Evolutionary conservation across 225 moss, liverwort and hornwort species (phyloP).

Genomic region (Asterella californica): DNA sequence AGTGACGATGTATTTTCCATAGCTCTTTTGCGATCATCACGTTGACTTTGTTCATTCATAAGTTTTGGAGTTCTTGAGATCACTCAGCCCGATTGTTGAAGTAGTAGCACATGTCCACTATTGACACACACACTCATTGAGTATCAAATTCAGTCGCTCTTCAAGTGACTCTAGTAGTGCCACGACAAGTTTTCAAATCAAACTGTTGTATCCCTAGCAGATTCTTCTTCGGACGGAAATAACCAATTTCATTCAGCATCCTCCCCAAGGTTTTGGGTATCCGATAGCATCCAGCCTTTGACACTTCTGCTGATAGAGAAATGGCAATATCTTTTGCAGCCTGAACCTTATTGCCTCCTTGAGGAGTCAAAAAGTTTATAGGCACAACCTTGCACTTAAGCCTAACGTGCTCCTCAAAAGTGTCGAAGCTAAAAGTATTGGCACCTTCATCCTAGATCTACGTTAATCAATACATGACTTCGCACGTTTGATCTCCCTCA

Average conservation of each 20-base stretch:
- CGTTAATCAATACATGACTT: background rate
- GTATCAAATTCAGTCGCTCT: constrained; percentile 2
- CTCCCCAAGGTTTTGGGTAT: background rate
- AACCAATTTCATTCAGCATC: background rate
- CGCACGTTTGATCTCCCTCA: background rate
- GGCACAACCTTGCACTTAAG: background rate
- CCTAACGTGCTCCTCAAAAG: background rate
- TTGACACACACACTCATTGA: constrained; percentile 19
- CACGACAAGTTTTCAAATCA: background rate
- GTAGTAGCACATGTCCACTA: background rate
- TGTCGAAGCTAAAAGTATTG: background rate
- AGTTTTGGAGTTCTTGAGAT: background rate
- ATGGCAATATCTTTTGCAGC: constrained; percentile 23
- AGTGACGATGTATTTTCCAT: background rate
- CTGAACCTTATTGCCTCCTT: background rate
- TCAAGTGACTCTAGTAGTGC: background rate
- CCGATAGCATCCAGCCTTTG: constrained; percentile 10
- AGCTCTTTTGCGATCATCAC: background rate
- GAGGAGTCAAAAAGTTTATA: no score
- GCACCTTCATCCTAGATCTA: no score
- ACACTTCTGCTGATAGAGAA: constrained; percentile 15
- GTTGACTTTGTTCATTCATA: background rate
- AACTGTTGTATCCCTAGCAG: constrained; percentile 8
- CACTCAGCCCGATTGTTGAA: background rate
- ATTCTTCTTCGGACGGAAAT: background rate